phyloP scores from a whole-genome alignment of 805 yeast species.

The Yarrowia yakushimensis region DNA sequence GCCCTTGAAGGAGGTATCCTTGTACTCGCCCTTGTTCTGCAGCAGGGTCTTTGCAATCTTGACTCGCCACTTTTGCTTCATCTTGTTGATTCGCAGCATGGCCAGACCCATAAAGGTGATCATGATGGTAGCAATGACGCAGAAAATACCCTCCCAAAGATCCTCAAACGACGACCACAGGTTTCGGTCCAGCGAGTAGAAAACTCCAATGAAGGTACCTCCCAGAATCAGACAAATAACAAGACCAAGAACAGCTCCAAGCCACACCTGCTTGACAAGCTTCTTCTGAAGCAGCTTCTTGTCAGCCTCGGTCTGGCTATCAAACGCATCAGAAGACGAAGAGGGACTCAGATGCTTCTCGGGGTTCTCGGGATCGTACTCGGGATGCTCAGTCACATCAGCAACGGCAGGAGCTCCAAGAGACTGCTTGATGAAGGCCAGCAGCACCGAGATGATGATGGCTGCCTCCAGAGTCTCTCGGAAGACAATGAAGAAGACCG shows the following conservation, averaged over 20 bases:
- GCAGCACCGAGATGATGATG: constrained; percentile 79
- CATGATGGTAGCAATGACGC: constrained; percentile 87
- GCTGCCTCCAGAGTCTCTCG: constrained; percentile 93
- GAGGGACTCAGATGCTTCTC: not conserved
- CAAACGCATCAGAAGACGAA: not conserved
- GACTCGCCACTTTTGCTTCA: constrained; percentile 95
- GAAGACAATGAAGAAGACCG: constrained; percentile 81
- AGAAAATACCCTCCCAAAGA: constrained; percentile 94
- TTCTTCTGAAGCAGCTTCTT: constrained; percentile 49
- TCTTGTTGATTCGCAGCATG: constrained; percentile 90
- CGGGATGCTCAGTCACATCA: not conserved
- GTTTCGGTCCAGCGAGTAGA: constrained; percentile 75
- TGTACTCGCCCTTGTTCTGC: constrained; percentile 53
- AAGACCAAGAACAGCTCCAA: constrained; percentile 72
- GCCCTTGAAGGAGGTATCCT: constrained; percentile 46
- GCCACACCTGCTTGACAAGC: constrained; percentile 79
- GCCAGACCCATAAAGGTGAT: constrained; percentile 94
- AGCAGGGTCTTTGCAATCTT: constrained; percentile 84
- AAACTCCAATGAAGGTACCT: constrained; percentile 91
- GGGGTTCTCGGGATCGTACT: not conserved
- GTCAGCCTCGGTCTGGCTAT: not conserved
- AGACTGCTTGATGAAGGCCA: constrained; percentile 86
- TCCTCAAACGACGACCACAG: constrained; percentile 87
- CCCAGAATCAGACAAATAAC: constrained; percentile 79
- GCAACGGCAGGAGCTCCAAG: constrained; percentile 40